These are phyloP conservation scores for Calycina herbarum DNA, from an alignment of 2,329 filamentous ascomycete species.

Conservation along the genomic window DNA sequence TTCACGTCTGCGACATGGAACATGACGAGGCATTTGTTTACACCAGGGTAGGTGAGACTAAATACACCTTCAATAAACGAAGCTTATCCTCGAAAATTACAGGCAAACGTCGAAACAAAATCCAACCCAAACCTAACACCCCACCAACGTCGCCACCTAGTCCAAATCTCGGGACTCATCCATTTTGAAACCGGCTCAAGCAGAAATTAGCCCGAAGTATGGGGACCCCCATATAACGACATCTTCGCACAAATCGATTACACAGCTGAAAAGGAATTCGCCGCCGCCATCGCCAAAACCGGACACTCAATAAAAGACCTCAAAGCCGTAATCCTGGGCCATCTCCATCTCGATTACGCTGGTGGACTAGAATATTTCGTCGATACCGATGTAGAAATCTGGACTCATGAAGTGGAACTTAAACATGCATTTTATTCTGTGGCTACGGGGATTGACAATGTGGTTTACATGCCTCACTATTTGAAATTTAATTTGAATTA, in stretches of 20 bases:
- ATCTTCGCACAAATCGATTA: slow-evolving; percentile 42
- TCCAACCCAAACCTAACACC: not conserved
- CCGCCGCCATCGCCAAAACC: slow-evolving; percentile 19
- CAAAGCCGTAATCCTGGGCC: slow-evolving; percentile 46
- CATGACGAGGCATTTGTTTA: not conserved
- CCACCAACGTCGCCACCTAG: slow-evolving; percentile 2
- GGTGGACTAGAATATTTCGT: slow-evolving; percentile 46
- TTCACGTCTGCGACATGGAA: not conserved
- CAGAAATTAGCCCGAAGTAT: slow-evolving; percentile 20
- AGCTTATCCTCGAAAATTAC: not conserved
- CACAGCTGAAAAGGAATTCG: slow-evolving; percentile 28
- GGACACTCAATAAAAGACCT: slow-evolving; percentile 44
- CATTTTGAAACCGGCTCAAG: slow-evolving; percentile 8
- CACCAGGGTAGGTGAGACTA: not conserved
- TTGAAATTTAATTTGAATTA: slow-evolving; percentile 42
- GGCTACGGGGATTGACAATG: slow-evolving; percentile 41
- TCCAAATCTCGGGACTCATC: slow-evolving; percentile 6
- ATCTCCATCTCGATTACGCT: slow-evolving; percentile 48
- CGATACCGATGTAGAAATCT: slow-evolving; percentile 40
- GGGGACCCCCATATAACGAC: slow-evolving; percentile 40
- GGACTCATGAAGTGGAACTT: slow-evolving; percentile 36
- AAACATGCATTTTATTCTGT: slow-evolving; percentile 45
- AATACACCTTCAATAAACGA: not conserved
- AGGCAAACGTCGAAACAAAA: slow-evolving; percentile 1
- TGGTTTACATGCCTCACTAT: slow-evolving; percentile 41